Base-by-base conservation (phyloP, 306 rosid species). In the Quercus glauca region DNA sequence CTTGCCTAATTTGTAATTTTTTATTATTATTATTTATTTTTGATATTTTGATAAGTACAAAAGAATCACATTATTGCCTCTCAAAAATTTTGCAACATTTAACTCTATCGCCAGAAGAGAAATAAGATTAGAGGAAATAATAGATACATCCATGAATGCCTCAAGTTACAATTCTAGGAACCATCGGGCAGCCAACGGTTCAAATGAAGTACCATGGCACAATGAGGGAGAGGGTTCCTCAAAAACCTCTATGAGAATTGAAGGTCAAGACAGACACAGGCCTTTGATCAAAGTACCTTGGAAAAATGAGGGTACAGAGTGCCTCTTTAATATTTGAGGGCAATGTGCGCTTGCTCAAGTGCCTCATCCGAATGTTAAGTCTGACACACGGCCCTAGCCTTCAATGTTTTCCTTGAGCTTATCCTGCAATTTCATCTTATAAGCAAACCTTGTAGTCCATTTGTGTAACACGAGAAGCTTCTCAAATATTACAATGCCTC, bases 401-500 rank as follows among this genome's bases (percentile, higher is more conserved):
- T 18, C 25, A 72, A 23, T 1, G 2, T 28, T 13, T 67, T 33
- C 31, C 13, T 29, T 57, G 71, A 15, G 21, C 20, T 57, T 29
- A 19, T 64, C 73, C 55, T 5, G 33, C 57, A 23, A 10, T 33
- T 74, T 84, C 68, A 65, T 67, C 69, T n/a, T 1, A 20, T n/a
- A 60, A 69, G 56, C 56, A 71, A 60, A 28, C 51, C 23, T 10
- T 1, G 5, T 49, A 52, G 68, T 56, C 61, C 31, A 56, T 71
- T 41, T 76, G 67, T 76, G 49, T 29, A 71, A 23, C 43, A 82
- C 15, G 69, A 81, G 49, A 52, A 74, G 56, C 80, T 55, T 43
- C 79, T 55, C 3, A 61, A 53, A 71, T 18, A 29, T 92, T 87
- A 94, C 83, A 94, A 84, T 29, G 98, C 97, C 86, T 94, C 98